Evolutionary conservation across 2,329 filamentous ascomycete genomes (phyloP).

Genomic region (Botryosphaeria agaves): DNA sequence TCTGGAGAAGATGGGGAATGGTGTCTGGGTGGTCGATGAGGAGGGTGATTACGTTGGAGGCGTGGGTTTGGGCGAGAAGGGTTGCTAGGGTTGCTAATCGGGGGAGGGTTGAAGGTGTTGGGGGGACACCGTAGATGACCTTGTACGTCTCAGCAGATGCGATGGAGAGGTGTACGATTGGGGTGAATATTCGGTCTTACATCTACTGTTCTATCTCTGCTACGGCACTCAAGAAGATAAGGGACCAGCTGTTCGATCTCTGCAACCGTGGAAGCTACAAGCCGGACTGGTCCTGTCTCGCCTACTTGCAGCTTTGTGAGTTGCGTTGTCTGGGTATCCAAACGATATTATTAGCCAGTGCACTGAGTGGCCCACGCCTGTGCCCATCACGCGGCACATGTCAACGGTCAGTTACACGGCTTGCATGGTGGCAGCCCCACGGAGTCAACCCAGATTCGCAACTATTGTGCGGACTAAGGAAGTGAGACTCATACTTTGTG

Average conservation of each 20-base stretch:
- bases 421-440: background rate
- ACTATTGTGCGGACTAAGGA: too few species aligned
- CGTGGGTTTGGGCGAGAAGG: slow-evolving; percentile 38
- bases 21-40: slow-evolving; percentile 55
- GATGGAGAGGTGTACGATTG: background rate
- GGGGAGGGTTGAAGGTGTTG: slow-evolving; percentile 41
- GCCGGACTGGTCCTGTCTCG: slow-evolving; percentile 31
- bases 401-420: background rate
- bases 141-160: too few species aligned
- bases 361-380: too few species aligned
- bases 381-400: too few species aligned
- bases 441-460: background rate
- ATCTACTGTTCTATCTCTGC: slow-evolving; percentile 37
- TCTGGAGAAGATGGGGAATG: slow-evolving; percentile 30
- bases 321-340: slow-evolving; percentile 39
- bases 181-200: slow-evolving; percentile 21
- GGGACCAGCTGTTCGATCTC: slow-evolving; percentile 53
- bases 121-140: slow-evolving; percentile 57
- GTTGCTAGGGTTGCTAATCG: slow-evolving; percentile 41
- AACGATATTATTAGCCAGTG: too few species aligned
- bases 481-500: slow-evolving; percentile 52
- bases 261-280: slow-evolving; percentile 57
- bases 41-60: slow-evolving; percentile 39
- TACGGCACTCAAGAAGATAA: slow-evolving; percentile 40
- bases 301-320: slow-evolving; percentile 55